Conservation (phyloP, 495 filamentous ascomycete genomes). For the Jackrogersella minutella region DNA sequence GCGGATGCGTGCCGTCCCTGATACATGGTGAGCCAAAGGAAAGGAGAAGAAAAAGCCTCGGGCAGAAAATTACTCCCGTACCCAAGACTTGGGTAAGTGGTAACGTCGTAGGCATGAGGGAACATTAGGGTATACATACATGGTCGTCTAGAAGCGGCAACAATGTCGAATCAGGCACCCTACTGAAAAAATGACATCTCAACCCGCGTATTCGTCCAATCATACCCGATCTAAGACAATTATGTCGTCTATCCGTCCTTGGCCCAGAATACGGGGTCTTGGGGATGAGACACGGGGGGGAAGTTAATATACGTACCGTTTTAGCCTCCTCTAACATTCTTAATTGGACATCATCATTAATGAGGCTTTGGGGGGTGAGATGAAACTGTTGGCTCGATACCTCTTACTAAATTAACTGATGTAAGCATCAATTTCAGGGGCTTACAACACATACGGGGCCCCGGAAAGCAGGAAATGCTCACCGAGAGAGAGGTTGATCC, state of each 20-base stretch:
- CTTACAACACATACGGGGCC: not conserved
- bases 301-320: not conserved
- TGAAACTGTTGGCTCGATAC: not conserved
- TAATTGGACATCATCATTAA: constrained; percentile 13
- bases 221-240: not conserved
- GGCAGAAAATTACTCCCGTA: constrained; percentile 6
- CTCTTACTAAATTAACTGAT: not conserved
- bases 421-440: constrained; percentile 10
- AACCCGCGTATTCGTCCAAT: constrained; percentile 13
- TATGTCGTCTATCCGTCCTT: not conserved
- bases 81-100: not conserved
- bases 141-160: not conserved
- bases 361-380: not conserved
- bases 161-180: not conserved
- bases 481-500: constrained; percentile 16
- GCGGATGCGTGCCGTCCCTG: not conserved
- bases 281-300: constrained; percentile 12
- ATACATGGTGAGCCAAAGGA: not conserved
- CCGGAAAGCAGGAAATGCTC: constrained; percentile 8
- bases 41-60: constrained; percentile 19
- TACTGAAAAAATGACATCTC: too few relatives aligned
- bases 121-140: constrained; percentile 1
- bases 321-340: constrained; percentile 18
- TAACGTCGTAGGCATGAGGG: not conserved
- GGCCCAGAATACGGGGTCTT: constrained; percentile 1